Evolutionary conservation across 495 filamentous ascomycete genomes (phyloP).

Genomic region (Hypoxylon intermedium): DNA sequence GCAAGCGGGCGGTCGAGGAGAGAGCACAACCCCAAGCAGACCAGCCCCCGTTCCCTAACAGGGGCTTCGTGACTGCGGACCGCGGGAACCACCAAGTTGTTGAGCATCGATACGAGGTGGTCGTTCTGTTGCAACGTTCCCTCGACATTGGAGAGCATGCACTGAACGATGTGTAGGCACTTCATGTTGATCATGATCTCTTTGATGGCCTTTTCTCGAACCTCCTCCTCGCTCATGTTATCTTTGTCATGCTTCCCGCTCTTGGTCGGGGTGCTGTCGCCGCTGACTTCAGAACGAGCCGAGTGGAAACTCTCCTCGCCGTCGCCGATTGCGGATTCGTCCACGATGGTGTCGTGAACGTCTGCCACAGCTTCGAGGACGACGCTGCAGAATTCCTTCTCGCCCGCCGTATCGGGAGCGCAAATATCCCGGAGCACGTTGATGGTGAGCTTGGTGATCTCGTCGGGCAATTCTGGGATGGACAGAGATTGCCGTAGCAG

Average conservation of each 20-base stretch:
- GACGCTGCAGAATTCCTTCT: constrained; percentile 91
- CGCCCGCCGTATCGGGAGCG: constrained; percentile 76
- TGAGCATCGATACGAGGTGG: constrained; percentile 90
- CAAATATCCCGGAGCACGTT: constrained; percentile 83
- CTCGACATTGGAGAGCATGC: constrained; percentile 91
- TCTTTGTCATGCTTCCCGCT: constrained; percentile 53
- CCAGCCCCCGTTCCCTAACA: constrained; percentile 85
- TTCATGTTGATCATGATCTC: constrained; percentile 98
- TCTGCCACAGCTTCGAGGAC: constrained; percentile 94
- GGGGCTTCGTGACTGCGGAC: constrained; percentile 92
- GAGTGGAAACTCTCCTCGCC: constrained; percentile 90
- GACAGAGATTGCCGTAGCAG: constrained; percentile 84
- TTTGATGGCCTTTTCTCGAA: constrained; percentile 78
- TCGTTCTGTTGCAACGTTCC: constrained; percentile 85
- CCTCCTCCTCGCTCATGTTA: constrained; percentile 72
- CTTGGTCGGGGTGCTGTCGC: constrained; percentile 63
- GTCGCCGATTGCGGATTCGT: constrained; percentile 62
- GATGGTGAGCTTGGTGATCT: constrained; percentile 86
- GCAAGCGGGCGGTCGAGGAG: constrained; percentile 90
- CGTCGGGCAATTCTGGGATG: constrained; percentile 86
- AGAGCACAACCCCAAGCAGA: constrained; percentile 89
- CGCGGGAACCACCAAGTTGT: constrained; percentile 94
- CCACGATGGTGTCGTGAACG: constrained; percentile 87
- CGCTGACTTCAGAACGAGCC: constrained; percentile 81
- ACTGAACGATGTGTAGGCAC: constrained; percentile 95